Evolutionary conservation across 192 early-diverging fungal genomes (phyloP), one percentile per base, ranked within the genome.

Genomic region (Mortierella alpina): DNA sequence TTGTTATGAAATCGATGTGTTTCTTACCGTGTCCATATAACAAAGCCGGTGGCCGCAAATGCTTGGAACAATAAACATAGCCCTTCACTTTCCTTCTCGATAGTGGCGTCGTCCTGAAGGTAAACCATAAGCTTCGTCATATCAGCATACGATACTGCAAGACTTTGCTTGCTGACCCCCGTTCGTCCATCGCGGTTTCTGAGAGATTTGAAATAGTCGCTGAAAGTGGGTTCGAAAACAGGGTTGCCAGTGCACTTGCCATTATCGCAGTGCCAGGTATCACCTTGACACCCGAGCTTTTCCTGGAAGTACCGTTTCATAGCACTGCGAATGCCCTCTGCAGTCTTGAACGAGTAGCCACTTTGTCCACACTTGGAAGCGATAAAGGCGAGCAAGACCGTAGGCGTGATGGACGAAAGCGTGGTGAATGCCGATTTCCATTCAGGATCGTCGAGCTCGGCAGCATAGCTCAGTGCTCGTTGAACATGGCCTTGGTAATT

Each of bases 31-130:
- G 56, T 58, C 56, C 56, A 58, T 13, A 68, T 48, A 12, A 9
- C 39, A 45, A 49, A 59, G 5, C 68, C 56, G 47, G 67, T 69
- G 1, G 67, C 56, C 40, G 67, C 67, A 69, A 69, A 69, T 7
- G 67, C 67, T 45, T 70, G 68, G 17, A 70, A 70, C 12, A 70
- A 40, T 48, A 70, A 51, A 61, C 68, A 70, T 11, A 61, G 14
- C 3, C n/a, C n/a, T n/a, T n/a, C n/a, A n/a, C n/a, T n/a, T n/a
- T n/a, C n/a, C n/a, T n/a, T n/a, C n/a, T n/a, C n/a, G n/a, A n/a
- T n/a, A n/a, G n/a, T n/a, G n/a, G n/a, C n/a, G n/a, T n/a, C n/a
- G n/a, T n/a, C n/a, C n/a, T n/a, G n/a, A n/a, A n/a, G n/a, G n/a
- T n/a, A n/a, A n/a, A n/a, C n/a, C n/a, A n/a, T n/a, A n/a, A n/a